Evolutionary conservation across 1,284 basidiomycete genomes (phyloP).

Genomic region (Austroboletus novae-zelandiae): DNA sequence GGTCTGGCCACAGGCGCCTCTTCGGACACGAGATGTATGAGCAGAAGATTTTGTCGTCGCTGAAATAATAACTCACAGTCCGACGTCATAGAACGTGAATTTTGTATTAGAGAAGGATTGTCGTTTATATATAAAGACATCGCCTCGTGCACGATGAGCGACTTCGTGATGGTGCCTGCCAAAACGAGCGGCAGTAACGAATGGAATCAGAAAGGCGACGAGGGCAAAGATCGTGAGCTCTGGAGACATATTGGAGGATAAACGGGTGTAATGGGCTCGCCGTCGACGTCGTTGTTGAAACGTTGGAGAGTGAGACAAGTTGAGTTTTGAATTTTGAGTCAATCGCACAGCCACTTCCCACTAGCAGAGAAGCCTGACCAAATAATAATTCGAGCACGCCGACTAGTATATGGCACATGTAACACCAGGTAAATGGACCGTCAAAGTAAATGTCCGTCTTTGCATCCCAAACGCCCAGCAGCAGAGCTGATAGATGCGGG

Average conservation of each 20-base stretch:
- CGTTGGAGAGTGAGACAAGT: too few species aligned
- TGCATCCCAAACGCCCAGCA: conserved; percentile 5
- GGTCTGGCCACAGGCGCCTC: conserved; percentile 55
- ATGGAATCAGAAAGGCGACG: conserved; percentile 36
- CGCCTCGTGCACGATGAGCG: conserved; percentile 41
- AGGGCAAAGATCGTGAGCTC: conserved; percentile 20
- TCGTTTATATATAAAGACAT: conserved; percentile 40
- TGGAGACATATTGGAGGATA: conserved; percentile 11
- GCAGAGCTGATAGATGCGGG: conserved; percentile 20
- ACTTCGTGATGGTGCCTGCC: conserved; percentile 43
- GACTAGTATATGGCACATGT: conserved; percentile 14
- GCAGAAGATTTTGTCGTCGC: neutral
- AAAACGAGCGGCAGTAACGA: conserved; percentile 36
- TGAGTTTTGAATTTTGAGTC: neutral
- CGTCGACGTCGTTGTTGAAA: neutral
- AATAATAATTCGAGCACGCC: neutral
- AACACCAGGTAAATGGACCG: conserved; percentile 14
- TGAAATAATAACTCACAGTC: conserved; percentile 42
- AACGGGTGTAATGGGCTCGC: neutral
- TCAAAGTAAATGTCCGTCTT: conserved; percentile 6
- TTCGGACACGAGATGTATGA: conserved; percentile 21
- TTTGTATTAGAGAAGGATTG: conserved; percentile 27
- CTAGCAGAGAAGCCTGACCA: neutral
- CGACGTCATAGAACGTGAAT: conserved; percentile 56
- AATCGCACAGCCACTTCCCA: conserved; percentile 12